Evolutionary conservation across 1,284 basidiomycete species (phyloP), one percentile per base, ranked within the genome.

Genomic region (Pisolithus thermaeus): DNA sequence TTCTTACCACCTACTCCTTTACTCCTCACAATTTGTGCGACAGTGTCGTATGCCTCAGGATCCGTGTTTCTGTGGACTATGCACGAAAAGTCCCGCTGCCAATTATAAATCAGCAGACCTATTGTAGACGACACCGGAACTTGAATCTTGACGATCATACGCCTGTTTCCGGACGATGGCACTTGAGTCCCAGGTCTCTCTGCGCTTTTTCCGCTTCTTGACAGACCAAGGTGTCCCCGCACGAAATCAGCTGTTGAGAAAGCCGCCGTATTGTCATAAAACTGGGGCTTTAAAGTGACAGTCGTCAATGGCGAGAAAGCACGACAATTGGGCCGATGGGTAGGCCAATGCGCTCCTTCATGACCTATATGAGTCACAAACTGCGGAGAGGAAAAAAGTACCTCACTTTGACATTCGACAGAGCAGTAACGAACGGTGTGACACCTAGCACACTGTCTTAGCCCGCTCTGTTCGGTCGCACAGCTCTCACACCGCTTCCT

Each of bases 131-230:
- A 47, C 16, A 61, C 56, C 0, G 77, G 75, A 0, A 78, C 66
- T 55, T 83, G 80, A 0, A 81, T 66, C 61, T 83, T 82, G 65
- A 83, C 68, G 46, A 81, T 65, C 56, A 80, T 59, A 20, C 61
- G 66, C 65, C 78, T 79, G 51, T 62, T 59, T 18, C 58, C 62
- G 0, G 18, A 8, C 8, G 30, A 32, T 16, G 59, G 56, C 36
- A 58, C 55, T n/a, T 28, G 43, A 30, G 28, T 45, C 18, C n/a
- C 18, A 40, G 39, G 7, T 2, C 22, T 23, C 50, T 25, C 5
- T 62, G 58, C 1, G 54, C 54, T 18, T 39, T 55, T 52, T 52
- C 2, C 9, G 47, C 45, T 6, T 12, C 39, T 51, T 6, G 61
- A 54, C 7, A 72, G 64, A 36, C 73, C 75, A 3, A 71, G 56